phyloP scores from a whole-genome alignment of 352 stramenopile genomes.

The Pythium phragmiticola region DNA sequence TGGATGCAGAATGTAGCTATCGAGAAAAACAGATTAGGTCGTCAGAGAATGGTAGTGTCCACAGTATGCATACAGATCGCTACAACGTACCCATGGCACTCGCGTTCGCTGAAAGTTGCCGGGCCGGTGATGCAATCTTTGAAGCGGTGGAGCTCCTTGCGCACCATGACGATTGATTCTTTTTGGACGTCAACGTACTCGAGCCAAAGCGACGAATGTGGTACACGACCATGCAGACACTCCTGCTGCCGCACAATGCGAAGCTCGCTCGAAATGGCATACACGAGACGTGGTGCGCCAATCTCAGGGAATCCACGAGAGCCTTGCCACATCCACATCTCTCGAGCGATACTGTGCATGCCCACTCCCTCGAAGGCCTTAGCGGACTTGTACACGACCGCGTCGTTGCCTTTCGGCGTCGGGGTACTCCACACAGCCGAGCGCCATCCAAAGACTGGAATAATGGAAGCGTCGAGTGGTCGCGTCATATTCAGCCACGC shows the following conservation, averaged over 20 bases:
- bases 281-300: conserved; percentile 4
- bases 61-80: neutral
- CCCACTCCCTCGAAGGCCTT: conserved; percentile 22
- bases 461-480: conserved; percentile 3
- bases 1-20: conserved; percentile 23
- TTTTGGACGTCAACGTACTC: conserved; percentile 16
- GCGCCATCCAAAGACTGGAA: conserved; percentile 25
- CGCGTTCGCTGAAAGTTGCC: conserved; percentile 5
- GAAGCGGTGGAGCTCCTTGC: conserved; percentile 26
- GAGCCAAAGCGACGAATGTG: conserved; percentile 21
- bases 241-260: conserved; percentile 24
- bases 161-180: conserved; percentile 11
- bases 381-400: conserved; percentile 20
- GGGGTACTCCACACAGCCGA: conserved; percentile 16
- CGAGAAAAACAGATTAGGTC: neutral
- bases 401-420: conserved; percentile 1
- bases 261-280: conserved; percentile 10
- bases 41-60: neutral
- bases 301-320: conserved; percentile 7
- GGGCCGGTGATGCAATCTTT: conserved; percentile 9
- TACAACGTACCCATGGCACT: conserved; percentile 24
- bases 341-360: conserved; percentile 6
- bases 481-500: conserved; percentile 19
- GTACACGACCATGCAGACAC: conserved; percentile 13
- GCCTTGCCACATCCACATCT: conserved; percentile 15